Evolutionary conservation across 352 stramenopile genomes (phyloP), one percentile per base, ranked within the genome.

Genomic region (Phytophthora niederhauseri): DNA sequence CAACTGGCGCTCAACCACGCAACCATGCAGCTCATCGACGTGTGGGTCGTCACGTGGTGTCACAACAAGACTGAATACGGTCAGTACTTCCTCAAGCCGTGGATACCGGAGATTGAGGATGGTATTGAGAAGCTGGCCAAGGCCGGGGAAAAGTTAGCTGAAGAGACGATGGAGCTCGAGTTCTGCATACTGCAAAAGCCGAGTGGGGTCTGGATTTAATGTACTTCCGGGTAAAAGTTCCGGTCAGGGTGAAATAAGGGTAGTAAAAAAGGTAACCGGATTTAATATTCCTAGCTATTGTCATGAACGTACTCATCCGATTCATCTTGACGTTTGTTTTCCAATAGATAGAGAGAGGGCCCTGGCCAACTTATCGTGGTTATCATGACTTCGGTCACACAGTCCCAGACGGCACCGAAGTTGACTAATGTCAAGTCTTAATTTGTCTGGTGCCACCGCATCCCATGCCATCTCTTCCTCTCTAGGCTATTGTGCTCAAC

Each of bases 11-110:
- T 71, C 4, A 68, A 75, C 19, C 49, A 64, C 46, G 17, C 41
- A 38, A 30, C 51, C 3, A 36, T 52, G 19, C 61, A 51, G 2
- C 67, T 61, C 51, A 46, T 70, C 20, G 31, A 61, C 20, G 15
- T 56, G 31, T 75, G 68, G 68, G 56, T 41, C 9, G 36, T 31
- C 5, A 61, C 60, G 14, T 73, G 66, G 66, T 30, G n/a, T 4
- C 53, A 61, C 19, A 60, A 24, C 43, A 73, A 70, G 26, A 50
- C 34, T 3, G 54, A 58, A 20, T 36, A 70, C 4, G 54, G 46
- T 4, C 69, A 62, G 11, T 70, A 53, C 55, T 73, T 73, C 34
- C 64, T 28, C 11, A 60, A 60, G 31, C 11, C 20, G 17, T 49
- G 31, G 53, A 1, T 3, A 20, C 4, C 15, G 19, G 30, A 46